A percentile compares a stretch with the other conserved stretches of the same genome.
Conservation (phyloP, 768 basidiomycete species). For the Udeniomyces megalosporus region DNA sequence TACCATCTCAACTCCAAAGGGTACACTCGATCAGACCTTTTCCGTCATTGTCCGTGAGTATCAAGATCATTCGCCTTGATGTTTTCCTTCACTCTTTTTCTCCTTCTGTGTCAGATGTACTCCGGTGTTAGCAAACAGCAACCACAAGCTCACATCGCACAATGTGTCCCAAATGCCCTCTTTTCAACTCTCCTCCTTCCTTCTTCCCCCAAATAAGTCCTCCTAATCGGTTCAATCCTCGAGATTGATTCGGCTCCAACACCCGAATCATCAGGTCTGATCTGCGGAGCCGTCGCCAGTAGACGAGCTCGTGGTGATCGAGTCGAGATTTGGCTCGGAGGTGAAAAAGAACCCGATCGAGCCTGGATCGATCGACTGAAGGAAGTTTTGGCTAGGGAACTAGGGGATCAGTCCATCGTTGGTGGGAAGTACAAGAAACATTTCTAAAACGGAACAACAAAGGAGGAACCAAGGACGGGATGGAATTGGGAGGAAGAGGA, state of each 20-base stretch:
- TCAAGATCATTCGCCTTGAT: too few relatives aligned
- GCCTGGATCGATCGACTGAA: constrained; percentile 2
- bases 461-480: background rate
- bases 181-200: too few relatives aligned
- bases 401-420: background rate
- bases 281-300: constrained; percentile 4
- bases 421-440: background rate
- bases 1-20: background rate
- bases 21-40: background rate
- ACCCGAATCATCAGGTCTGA: background rate
- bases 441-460: background rate
- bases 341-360: background rate
- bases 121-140: too few relatives aligned
- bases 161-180: too few relatives aligned
- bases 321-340: constrained; percentile 7
- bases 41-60: background rate
- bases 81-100: too few relatives aligned
- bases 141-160: too few relatives aligned
- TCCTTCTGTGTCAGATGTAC: too few relatives aligned
- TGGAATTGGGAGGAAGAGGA: too few relatives aligned
- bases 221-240: constrained; percentile 7
- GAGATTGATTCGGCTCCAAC: constrained; percentile 6
- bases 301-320: constrained; percentile 1
- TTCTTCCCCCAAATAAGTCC: background rate
- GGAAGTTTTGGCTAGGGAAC: background rate